A percentile compares a stretch with the other conserved stretches of the same genome.
These are phyloP conservation scores for Mycena floridula DNA, from an alignment of 768 basidiomycete genomes.

Conservation along the genomic window DNA sequence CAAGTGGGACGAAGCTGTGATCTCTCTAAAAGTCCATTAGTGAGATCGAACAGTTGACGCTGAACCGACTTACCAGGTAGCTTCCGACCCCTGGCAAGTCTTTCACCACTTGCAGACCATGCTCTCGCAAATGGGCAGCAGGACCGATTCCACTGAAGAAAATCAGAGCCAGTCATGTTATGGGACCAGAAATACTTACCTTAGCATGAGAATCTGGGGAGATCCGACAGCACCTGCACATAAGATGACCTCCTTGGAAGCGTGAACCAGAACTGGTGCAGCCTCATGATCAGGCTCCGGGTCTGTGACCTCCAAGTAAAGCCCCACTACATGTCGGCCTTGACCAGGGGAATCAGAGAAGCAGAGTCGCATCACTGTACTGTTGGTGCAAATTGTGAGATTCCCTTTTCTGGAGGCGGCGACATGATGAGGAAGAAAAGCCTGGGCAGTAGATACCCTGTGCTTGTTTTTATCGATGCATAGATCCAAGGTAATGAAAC, in stretches of 20 bases:
- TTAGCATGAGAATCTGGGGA: slow-evolving; percentile 21
- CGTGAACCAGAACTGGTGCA: neutral
- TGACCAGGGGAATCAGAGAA: neutral
- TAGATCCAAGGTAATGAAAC: neutral
- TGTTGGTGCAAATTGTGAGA: neutral
- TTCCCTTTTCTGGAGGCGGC: neutral
- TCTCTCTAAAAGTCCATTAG: slow-evolving; percentile 21
- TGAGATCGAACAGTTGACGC: no score
- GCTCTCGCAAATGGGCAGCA: slow-evolving; percentile 25
- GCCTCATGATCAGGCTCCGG: neutral
- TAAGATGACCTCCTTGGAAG: slow-evolving; percentile 38
- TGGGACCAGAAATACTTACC: slow-evolving; percentile 18
- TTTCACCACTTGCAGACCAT: slow-evolving; percentile 25
- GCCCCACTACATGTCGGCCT: neutral
- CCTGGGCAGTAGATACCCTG: neutral
- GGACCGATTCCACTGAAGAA: slow-evolving; percentile 34
- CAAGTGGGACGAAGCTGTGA: slow-evolving; percentile 19
- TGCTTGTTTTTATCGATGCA: neutral
- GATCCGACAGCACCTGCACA: slow-evolving; percentile 29
- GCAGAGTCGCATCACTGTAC: neutral
- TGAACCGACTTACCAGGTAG: neutral
- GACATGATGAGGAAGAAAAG: neutral
- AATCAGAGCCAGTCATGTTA: neutral
- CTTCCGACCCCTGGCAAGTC: slow-evolving; percentile 37
- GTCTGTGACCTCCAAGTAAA: neutral